Conservation (phyloP, 2,329 filamentous ascomycete genomes). For the Cladosporium sp. region DNA sequence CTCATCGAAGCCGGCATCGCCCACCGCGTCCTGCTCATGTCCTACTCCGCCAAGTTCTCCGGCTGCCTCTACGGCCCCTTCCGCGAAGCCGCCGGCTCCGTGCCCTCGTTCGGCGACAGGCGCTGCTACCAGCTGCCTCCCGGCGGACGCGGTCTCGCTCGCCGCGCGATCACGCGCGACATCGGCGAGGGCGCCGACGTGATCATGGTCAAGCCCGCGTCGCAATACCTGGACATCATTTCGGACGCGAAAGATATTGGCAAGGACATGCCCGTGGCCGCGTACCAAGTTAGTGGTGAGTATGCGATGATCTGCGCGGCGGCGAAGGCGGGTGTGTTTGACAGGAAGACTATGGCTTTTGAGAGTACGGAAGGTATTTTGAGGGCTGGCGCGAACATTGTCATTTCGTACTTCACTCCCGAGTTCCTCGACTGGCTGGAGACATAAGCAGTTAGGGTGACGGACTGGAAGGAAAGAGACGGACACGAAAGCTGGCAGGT, state of each 20-base stretch:
- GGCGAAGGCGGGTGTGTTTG: slow-evolving; percentile 93
- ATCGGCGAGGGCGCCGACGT: slow-evolving; percentile 92
- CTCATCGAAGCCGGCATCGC: slow-evolving; percentile 91
- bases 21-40: slow-evolving; percentile 90
- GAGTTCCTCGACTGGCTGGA: slow-evolving; percentile 61
- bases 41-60: slow-evolving; percentile 95
- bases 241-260: slow-evolving; percentile 93
- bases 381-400: slow-evolving; percentile 84
- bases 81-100: slow-evolving; percentile 88
- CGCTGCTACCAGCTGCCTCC: slow-evolving; percentile 96
- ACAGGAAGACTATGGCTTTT: slow-evolving; percentile 88
- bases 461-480: no score
- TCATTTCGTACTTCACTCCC: slow-evolving; percentile 91
- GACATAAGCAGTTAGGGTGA: no score
- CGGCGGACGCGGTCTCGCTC: slow-evolving; percentile 82
- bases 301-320: slow-evolving; percentile 97
- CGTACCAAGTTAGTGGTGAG: slow-evolving; percentile 95
- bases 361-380: slow-evolving; percentile 92
- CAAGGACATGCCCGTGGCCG: slow-evolving; percentile 83
- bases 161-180: slow-evolving; percentile 82
- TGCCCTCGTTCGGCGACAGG: slow-evolving; percentile 86
- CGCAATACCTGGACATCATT: slow-evolving; percentile 95
- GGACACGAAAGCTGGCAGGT: background rate
- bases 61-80: slow-evolving; percentile 96
- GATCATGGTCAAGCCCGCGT: slow-evolving; percentile 98